Evolutionary conservation across 257 asterid genomes (phyloP), one percentile per base, ranked within the genome.

Genomic region (Osmanthus fragrans): DNA sequence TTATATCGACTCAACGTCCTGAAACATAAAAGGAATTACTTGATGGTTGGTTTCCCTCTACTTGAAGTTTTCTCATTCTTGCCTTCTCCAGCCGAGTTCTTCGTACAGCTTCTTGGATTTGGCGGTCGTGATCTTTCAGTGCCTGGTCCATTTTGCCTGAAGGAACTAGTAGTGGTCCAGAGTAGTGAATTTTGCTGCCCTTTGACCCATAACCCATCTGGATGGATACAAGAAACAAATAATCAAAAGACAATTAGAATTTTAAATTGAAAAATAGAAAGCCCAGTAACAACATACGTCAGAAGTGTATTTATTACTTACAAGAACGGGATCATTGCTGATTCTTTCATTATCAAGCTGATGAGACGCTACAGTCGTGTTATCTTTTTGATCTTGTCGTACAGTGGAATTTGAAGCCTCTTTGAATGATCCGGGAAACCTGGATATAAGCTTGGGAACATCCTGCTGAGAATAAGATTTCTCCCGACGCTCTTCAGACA

Each of bases 51-150:
- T 81, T 88, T 27, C 90, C 85, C 60, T 86, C 96, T 0, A 72
- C 86, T 87, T 87, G 96, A 82, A 78, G 71, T 80, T 87, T 91
- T 45, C 96, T 86, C 83, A 90, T 65, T 82, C 89, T 86, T 63
- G 94, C 96, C 90, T 89, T 93, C 82, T 93, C 98, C 79, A 90
- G 36, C n/a, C 98, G 92, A 39, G 94, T 97, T 54, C 98, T 86
- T 81, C 99, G 85, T 72, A 85, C 97, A 37, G 97, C 97, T 82
- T 93, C 99, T 82, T 90, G 99, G 39, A 96, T 89, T 60, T 91
- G 98, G 45, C 97, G 96, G 79, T 96, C 98, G 16, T 93, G 94
- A 67, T 93, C 99, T 84, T 90, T 92, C 84, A 96, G 71, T 83
- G 87, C 88, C 88, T 93, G 97, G 68, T 96, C 98, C 85, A 90